Evolutionary conservation across 768 basidiomycete genomes (phyloP).

Genomic region (Suillus ampliporus): DNA sequence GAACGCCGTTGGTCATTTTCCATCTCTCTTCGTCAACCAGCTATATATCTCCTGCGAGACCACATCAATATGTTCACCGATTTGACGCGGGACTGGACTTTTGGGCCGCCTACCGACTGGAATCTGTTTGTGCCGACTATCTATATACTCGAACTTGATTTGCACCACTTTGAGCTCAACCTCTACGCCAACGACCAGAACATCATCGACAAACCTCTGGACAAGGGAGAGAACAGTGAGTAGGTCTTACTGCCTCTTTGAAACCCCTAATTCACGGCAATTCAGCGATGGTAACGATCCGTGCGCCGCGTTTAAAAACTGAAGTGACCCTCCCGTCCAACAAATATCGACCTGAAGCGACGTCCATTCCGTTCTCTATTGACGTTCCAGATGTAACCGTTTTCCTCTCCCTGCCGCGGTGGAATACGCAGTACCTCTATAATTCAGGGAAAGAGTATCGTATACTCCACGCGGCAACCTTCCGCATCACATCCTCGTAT

Average conservation of each 20-base stretch:
- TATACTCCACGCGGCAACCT: conserved; percentile 60
- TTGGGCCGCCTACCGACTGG: conserved; percentile 81
- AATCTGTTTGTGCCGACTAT: conserved; percentile 83
- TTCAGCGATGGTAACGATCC: conserved; percentile 73
- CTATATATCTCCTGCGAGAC: conserved; percentile 83
- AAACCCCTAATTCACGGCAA: background rate
- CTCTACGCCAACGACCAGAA: conserved; percentile 95
- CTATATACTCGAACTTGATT: conserved; percentile 71
- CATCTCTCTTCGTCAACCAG: conserved; percentile 72
- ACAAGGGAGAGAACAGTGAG: conserved; percentile 84
- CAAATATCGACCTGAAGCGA: conserved; percentile 72
- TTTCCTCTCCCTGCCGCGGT: conserved; percentile 76
- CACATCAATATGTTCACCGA: conserved; percentile 95
- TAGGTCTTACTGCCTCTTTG: background rate
- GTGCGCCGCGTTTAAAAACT: conserved; percentile 60
- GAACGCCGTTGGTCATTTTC: conserved; percentile 80
- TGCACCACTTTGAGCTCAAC: conserved; percentile 80
- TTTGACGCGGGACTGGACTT: conserved; percentile 89
- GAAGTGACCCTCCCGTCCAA: conserved; percentile 67
- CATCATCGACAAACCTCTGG: conserved; percentile 88
- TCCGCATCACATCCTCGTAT: conserved; percentile 74
- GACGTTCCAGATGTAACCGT: conserved; percentile 63
- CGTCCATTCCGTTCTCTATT: conserved; percentile 67
- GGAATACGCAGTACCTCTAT: conserved; percentile 86
- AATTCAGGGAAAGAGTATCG: conserved; percentile 62